A percentile compares a stretch with the other conserved stretches of the same genome.
These are phyloP conservation scores for Coemansia sp. DNA, from an alignment of 192 early-diverging fungal genomes.

Conservation along the genomic window DNA sequence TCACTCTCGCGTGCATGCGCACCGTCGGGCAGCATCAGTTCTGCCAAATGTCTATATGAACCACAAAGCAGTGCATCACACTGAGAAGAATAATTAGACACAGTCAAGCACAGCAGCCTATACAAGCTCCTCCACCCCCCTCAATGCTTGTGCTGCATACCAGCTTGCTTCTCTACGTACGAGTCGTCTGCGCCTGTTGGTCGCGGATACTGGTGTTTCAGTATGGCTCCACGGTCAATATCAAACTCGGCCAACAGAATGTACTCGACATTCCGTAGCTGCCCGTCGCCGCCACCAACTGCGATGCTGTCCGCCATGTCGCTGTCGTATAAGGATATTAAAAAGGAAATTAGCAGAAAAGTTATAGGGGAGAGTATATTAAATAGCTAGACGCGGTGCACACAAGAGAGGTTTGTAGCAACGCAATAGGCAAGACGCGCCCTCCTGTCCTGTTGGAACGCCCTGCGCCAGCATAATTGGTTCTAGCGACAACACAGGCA, in stretches of 20 bases:
- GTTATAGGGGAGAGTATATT: not conserved
- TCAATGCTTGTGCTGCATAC: not conserved
- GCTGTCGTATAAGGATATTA: not conserved
- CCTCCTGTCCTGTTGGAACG: not conserved
- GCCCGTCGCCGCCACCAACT: constrained; percentile 16
- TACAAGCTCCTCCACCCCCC: not conserved
- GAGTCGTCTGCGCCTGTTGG: constrained; percentile 82
- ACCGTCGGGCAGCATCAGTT: constrained; percentile 95
- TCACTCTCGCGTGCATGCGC: constrained; percentile 91
- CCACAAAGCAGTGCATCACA: constrained; percentile 8
- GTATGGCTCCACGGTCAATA: constrained; percentile 87
- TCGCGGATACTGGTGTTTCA: constrained; percentile 86
- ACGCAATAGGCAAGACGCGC: not conserved
- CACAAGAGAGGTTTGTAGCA: too few species aligned
- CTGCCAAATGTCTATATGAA: constrained; percentile 64
- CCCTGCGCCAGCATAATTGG: constrained; percentile 1
- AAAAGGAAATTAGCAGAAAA: constrained; percentile 16
- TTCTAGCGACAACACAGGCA: not conserved
- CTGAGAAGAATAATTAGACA: constrained; percentile 10
- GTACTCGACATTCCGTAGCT: constrained; percentile 69
- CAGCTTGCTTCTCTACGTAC: constrained; percentile 40
- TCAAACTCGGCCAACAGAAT: constrained; percentile 95
- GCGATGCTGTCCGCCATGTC: constrained; percentile 25
- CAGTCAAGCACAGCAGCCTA: constrained; percentile 11
- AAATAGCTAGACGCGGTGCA: not conserved